A percentile compares a stretch with the other conserved stretches of the same genome.
phyloP scores from a whole-genome alignment of 2,329 filamentous ascomycete species.

The Pyrenophora graminea region DNA sequence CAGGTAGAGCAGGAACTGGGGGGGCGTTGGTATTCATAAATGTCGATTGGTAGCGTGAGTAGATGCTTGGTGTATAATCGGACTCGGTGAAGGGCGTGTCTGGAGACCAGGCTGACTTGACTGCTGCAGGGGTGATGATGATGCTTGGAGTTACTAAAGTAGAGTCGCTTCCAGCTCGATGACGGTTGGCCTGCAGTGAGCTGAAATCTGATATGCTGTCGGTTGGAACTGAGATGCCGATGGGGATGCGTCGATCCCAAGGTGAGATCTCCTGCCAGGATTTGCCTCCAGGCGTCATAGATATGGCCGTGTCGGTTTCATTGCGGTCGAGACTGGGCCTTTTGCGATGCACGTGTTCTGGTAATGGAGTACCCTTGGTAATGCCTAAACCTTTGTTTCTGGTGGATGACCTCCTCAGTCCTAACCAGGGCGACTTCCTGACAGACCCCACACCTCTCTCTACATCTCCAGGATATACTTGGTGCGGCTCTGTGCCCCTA shows the following conservation, averaged over 20 bases:
- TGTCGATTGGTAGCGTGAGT: conserved; percentile 59
- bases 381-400: conserved; percentile 42
- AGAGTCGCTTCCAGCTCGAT: conserved; percentile 46
- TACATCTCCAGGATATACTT: conserved; percentile 48
- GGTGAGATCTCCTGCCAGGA: conserved; percentile 63
- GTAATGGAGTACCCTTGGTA: conserved; percentile 41
- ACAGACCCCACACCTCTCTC: conserved; percentile 23
- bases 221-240: conserved; percentile 69
- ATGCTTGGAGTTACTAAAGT: conserved; percentile 55
- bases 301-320: conserved; percentile 37
- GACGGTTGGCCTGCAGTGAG: conserved; percentile 34
- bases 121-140: conserved; percentile 57
- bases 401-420: conserved; percentile 31
- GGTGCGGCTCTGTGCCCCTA: conserved; percentile 51
- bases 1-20: conserved; percentile 51
- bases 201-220: conserved; percentile 52
- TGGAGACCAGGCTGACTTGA: conserved; percentile 63
- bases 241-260: conserved; percentile 71
- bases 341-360: conserved; percentile 22
- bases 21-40: conserved; percentile 52
- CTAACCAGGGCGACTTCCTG: conserved; percentile 39
- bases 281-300: conserved; percentile 35
- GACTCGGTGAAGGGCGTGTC: conserved; percentile 61
- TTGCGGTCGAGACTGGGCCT: conserved; percentile 22
- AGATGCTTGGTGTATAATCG: conserved; percentile 63